Percentiles rank a stretch among this genome's conserved stretches.
Conservation (phyloP, 768 basidiomycete species). For the Leccinum rimulosum region DNA sequence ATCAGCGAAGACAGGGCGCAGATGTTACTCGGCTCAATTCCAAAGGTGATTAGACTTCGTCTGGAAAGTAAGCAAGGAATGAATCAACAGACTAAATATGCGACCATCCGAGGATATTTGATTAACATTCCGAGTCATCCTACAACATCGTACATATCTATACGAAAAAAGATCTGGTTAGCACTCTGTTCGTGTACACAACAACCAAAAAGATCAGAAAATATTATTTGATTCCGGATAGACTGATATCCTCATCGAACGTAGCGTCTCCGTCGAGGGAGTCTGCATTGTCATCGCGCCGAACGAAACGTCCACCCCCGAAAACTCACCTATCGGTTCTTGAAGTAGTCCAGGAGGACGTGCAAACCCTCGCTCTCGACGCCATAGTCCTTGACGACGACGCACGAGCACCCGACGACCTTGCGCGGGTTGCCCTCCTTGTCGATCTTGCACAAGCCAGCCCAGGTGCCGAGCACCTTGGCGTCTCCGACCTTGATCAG, state of each 20-base stretch:
- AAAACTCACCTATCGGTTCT: constrained; percentile 67
- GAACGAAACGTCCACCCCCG: constrained; percentile 9
- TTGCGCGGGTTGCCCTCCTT: constrained; percentile 98
- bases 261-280: constrained; percentile 80
- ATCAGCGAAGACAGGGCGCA: no score
- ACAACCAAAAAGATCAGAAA: constrained; percentile 52
- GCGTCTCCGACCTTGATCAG: constrained; percentile 98
- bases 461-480: constrained; percentile 98
- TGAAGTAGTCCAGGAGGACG: constrained; percentile 95
- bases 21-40: no score
- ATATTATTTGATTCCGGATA: constrained; percentile 32
- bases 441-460: constrained; percentile 99
- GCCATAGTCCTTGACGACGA: constrained; percentile 98
- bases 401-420: constrained; percentile 89
- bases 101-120: neutral
- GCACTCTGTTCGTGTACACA: neutral
- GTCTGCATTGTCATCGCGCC: constrained; percentile 80
- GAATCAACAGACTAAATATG: neutral
- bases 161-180: constrained; percentile 11
- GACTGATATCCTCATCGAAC: constrained; percentile 56
- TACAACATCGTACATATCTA: constrained; percentile 14
- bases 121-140: constrained; percentile 5
- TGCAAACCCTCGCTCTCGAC: constrained; percentile 92
- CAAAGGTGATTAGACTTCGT: no score
- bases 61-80: no score